phyloP scores from a whole-genome alignment of 768 basidiomycete species.

The Boletellus sp. region DNA sequence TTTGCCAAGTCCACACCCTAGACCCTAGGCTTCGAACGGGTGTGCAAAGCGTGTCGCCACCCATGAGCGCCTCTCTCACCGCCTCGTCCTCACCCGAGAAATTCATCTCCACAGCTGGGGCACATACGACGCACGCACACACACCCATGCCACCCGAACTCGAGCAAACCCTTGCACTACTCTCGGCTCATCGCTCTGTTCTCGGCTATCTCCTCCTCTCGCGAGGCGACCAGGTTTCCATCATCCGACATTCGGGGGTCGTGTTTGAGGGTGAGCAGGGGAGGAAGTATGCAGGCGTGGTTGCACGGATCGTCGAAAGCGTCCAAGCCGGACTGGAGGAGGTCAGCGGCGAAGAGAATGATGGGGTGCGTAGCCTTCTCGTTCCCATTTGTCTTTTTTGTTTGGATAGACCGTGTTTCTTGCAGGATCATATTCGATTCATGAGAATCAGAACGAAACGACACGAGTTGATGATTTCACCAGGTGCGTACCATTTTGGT shows the following conservation, averaged over 20 bases:
- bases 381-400: too few species aligned
- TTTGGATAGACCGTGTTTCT: not conserved
- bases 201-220: slow-evolving; percentile 85
- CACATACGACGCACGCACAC: slow-evolving; percentile 16
- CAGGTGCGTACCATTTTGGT: slow-evolving; percentile 50
- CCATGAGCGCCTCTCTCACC: slow-evolving; percentile 14
- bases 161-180: slow-evolving; percentile 69
- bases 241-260: slow-evolving; percentile 81
- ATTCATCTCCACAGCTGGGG: slow-evolving; percentile 10
- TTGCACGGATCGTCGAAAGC: slow-evolving; percentile 72
- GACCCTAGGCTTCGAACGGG: slow-evolving; percentile 13
- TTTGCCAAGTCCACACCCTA: slow-evolving; percentile 8
- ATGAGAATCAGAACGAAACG: slow-evolving; percentile 88
- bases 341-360: slow-evolving; percentile 59
- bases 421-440: slow-evolving; percentile 80
- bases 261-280: slow-evolving; percentile 86
- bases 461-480: slow-evolving; percentile 93
- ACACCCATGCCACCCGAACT: slow-evolving; percentile 65
- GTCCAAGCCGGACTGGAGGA: slow-evolving; percentile 80
- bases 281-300: slow-evolving; percentile 65
- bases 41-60: slow-evolving; percentile 6
- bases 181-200: slow-evolving; percentile 81
- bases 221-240: slow-evolving; percentile 65
- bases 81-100: slow-evolving; percentile 5
- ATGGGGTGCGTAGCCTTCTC: slow-evolving; percentile 42